Conservation (phyloP, 495 filamentous ascomycete species). For the Aspergillus wentii region DNA sequence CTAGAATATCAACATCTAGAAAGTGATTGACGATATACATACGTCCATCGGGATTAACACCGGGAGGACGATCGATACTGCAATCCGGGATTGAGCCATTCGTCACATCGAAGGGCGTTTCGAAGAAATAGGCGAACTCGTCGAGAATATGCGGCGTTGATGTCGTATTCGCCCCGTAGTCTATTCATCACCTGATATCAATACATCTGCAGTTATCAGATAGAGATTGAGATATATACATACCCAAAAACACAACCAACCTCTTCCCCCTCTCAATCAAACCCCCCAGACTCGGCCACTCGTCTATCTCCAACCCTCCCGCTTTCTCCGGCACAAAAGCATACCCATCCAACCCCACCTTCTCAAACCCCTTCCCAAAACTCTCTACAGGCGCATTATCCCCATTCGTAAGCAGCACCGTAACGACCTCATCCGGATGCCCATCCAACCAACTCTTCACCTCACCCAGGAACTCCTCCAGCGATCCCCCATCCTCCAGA, state of each 20-base stretch:
- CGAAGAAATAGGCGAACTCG: constrained; percentile 69
- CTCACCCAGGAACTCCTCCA: constrained; percentile 50
- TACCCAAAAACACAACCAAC: constrained; percentile 60
- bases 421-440: constrained; percentile 65
- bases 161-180: constrained; percentile 43
- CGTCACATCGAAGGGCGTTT: constrained; percentile 61
- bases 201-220: background rate
- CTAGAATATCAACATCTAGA: constrained; percentile 35
- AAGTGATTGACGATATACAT: constrained; percentile 54
- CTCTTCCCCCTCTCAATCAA: constrained; percentile 57
- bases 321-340: constrained; percentile 46
- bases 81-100: constrained; percentile 47
- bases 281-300: constrained; percentile 61
- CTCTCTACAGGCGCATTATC: constrained; percentile 44
- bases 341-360: constrained; percentile 52
- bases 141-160: constrained; percentile 58
- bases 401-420: constrained; percentile 64
- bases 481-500: constrained; percentile 59
- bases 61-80: constrained; percentile 56
- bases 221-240: constrained; percentile 10
- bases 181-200: constrained; percentile 11
- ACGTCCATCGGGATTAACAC: constrained; percentile 38
- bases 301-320: constrained; percentile 22
- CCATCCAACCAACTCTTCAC: constrained; percentile 62
- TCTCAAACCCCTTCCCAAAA: constrained; percentile 50